phyloP scores from a whole-genome alignment of 306 rosid species.

The Trifolium repens region DNA sequence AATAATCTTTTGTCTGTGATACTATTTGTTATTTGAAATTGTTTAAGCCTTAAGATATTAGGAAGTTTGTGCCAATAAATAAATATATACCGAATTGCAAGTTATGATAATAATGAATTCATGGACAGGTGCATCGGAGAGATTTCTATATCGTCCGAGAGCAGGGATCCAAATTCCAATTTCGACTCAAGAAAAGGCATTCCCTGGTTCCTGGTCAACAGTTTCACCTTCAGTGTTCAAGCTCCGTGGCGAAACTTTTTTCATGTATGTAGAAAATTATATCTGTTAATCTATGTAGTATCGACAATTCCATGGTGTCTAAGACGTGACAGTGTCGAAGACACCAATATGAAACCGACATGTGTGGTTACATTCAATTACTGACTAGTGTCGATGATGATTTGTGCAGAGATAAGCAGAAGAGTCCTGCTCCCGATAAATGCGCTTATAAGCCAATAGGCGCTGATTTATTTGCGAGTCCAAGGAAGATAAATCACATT shows the following conservation, averaged over 20 bases:
- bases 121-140: constrained; percentile 73
- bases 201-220: constrained; percentile 67
- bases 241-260: constrained; percentile 79
- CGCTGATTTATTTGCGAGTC: constrained; percentile 71
- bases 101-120: constrained; percentile 28
- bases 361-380: not conserved
- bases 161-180: constrained; percentile 65
- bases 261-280: constrained; percentile 60
- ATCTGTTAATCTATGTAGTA: not conserved
- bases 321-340: not conserved
- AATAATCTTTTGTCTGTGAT: not conserved
- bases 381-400: not conserved
- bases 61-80: not conserved
- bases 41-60: not conserved
- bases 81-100: not conserved
- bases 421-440: constrained; percentile 63
- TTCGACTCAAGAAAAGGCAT: constrained; percentile 57
- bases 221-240: constrained; percentile 76
- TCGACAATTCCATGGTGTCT: not conserved
- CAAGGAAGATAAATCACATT: constrained; percentile 77
- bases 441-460: constrained; percentile 88
- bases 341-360: not conserved
- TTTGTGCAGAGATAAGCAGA: constrained; percentile 71
- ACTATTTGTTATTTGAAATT: constrained; percentile 7
- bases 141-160: constrained; percentile 61